Evolutionary conservation across 2,329 filamentous ascomycete genomes (phyloP), one percentile per base, ranked within the genome.

Genomic region (Colletotrichum kahawae): DNA sequence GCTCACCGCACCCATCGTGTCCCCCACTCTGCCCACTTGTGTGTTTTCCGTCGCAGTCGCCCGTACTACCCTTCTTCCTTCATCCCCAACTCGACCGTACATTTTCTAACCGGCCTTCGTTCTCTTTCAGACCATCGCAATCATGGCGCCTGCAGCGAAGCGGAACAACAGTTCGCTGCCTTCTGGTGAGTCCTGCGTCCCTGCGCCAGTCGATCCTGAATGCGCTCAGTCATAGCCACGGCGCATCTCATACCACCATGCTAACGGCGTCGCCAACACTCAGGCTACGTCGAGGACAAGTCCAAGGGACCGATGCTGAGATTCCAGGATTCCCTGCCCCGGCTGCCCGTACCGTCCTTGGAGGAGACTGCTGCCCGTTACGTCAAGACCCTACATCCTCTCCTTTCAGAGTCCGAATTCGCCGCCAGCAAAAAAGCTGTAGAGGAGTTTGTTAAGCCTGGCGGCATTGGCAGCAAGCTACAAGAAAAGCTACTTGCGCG

Each of bases 401-500:
- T 97, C 43, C 90, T 96, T 76, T 93, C 91, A 56, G 84, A 90
- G 48, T 84, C 87, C 79, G 95, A 97, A 84, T 93, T 92, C 79
- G 92, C 93, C 80, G 86, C 88, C 74, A 96, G 94, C 82, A 93
- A 94, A 83, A 94, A 94, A 82, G 96, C 95, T 36, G 95, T 99
- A 43, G 90, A 95, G 76, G 95, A 96, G 8, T 98, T 99, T 85
- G 88, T 98, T 79, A 93, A 93, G 79, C 95, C 96, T n/a, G 95
- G 95, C 72, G 95, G 95, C 51, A 89, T 93, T 67, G 97, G 96
- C 76, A 90, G 93, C 83, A 92, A 92, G 81, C 92, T 99, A 57
- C 97, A 99, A 87, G 93, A 98, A 83, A 94, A 96, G 84, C 89
- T 99, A 78, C 81, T 96, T 67, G 95, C 94, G 74, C 92, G 92